Percentiles rank a stretch among this genome's conserved stretches.
These are phyloP conservation scores for Zymoseptoria brevis DNA, from an alignment of 2,329 filamentous ascomycete genomes.

Conservation along the genomic window DNA sequence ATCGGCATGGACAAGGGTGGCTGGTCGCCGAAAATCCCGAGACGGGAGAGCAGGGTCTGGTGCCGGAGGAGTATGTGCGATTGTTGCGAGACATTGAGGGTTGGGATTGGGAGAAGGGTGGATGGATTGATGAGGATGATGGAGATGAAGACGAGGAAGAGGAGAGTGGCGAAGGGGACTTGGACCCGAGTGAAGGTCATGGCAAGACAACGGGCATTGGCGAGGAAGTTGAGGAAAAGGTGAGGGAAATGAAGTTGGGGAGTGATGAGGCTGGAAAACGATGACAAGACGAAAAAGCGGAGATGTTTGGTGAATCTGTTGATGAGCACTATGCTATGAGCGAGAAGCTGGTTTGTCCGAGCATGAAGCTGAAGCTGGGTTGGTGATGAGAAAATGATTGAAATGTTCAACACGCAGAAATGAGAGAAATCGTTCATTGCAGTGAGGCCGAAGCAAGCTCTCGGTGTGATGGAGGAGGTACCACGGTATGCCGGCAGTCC, in stretches of 20 bases:
- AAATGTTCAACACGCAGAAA: no score
- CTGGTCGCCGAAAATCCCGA: constrained; percentile 92
- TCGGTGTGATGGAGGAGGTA: no score
- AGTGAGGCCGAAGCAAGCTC: no score
- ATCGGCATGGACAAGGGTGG: constrained; percentile 94
- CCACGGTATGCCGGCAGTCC: no score
- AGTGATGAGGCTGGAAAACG: neutral
- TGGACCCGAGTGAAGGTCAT: neutral
- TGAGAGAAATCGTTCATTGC: no score
- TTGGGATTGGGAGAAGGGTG: constrained; percentile 73
- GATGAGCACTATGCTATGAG: no score
- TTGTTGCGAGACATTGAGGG: constrained; percentile 89
- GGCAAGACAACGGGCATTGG: neutral
- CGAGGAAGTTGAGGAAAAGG: neutral
- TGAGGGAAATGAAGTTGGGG: neutral
- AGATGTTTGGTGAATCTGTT: no score
- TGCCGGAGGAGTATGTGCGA: constrained; percentile 93
- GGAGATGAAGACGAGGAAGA: constrained; percentile 9
- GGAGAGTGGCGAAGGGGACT: neutral
- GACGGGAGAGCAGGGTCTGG: constrained; percentile 85
- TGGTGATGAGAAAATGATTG: no score
- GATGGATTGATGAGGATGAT: constrained; percentile 45
- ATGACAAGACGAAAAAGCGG: no score
- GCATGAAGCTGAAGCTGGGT: no score
- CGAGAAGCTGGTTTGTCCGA: no score